Conservation (phyloP, 345 rosid genomes). For the Gynandropsis gynandra region DNA sequence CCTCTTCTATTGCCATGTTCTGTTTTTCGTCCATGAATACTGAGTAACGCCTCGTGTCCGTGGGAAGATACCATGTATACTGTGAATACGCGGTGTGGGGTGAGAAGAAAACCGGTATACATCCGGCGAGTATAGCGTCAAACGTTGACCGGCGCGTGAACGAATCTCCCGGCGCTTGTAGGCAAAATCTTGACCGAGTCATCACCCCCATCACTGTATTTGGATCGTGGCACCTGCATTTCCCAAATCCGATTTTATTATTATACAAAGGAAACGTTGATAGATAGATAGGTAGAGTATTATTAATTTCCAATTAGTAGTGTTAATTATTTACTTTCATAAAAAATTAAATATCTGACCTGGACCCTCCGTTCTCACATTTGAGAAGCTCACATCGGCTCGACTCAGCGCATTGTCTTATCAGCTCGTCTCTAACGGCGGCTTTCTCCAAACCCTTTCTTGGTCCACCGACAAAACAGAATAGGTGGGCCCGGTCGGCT, state of each 20-base stretch:
- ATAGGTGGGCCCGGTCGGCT: conserved; percentile 28
- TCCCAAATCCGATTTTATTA: too few relatives aligned
- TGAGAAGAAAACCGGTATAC: conserved; percentile 55
- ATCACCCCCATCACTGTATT: conserved; percentile 26
- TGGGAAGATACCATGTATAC: conserved; percentile 46
- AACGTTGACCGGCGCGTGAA: conserved; percentile 44
- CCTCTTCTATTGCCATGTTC: conserved; percentile 10
- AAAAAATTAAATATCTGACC: neutral
- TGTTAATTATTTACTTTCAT: neutral
- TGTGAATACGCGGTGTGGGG: conserved; percentile 40
- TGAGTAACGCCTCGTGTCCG: conserved; percentile 30
- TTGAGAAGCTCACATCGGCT: conserved; percentile 33
- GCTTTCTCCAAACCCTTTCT: conserved; percentile 30
- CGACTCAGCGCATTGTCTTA: conserved; percentile 37
- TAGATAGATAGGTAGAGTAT: too few relatives aligned
- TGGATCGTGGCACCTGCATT: conserved; percentile 25
- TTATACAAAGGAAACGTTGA: too few relatives aligned
- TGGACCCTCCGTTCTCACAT: conserved; percentile 34
- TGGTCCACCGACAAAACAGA: conserved; percentile 49
- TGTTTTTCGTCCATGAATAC: conserved; percentile 28
- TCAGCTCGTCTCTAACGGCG: conserved; percentile 39
- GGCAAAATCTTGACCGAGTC: conserved; percentile 32
- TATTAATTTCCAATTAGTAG: neutral
- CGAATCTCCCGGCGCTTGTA: conserved; percentile 55
- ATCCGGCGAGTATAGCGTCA: conserved; percentile 46